Evolutionary conservation across 345 rosid genomes (phyloP).

Genomic region (Dipteronia dyeriana): DNA sequence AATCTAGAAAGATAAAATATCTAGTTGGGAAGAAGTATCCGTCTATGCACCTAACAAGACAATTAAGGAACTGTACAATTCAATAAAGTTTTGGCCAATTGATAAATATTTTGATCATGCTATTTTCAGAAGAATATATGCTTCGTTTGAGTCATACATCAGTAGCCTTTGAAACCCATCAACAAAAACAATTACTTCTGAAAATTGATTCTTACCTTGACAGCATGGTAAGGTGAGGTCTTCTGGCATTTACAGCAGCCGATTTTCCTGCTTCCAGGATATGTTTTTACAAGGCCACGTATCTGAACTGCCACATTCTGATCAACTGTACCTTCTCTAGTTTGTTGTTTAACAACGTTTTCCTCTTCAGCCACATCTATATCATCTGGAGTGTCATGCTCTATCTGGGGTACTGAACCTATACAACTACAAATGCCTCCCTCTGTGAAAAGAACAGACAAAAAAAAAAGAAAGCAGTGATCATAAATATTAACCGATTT

Average conservation of each 20-base stretch:
- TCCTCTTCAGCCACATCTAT: slow-evolving; percentile 91
- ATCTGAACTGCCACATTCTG: slow-evolving; percentile 79
- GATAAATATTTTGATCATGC: neutral
- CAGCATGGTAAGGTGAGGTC: slow-evolving; percentile 80
- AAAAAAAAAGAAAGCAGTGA: slow-evolving; percentile 1
- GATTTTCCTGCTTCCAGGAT: slow-evolving; percentile 56
- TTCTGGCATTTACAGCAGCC: slow-evolving; percentile 73
- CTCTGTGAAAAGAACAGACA: slow-evolving; percentile 46
- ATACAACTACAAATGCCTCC: slow-evolving; percentile 82
- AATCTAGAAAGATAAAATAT: neutral
- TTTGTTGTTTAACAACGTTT: slow-evolving; percentile 55
- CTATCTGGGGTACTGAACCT: slow-evolving; percentile 58
- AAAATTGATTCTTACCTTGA: slow-evolving; percentile 53
- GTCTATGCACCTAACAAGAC: neutral
- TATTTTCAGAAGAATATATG: neutral
- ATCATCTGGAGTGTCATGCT: slow-evolving; percentile 63
- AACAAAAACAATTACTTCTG: neutral
- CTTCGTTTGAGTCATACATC: neutral
- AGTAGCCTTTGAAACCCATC: neutral
- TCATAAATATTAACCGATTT: slow-evolving; percentile 12
- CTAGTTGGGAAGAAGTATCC: slow-evolving; percentile 1
- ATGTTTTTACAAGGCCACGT: slow-evolving; percentile 74
- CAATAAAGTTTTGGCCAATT: neutral
- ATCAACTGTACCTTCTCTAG: slow-evolving; percentile 50
- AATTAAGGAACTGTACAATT: neutral